Evolutionary conservation across 352 stramenopile species (phyloP).

Genomic region (Pythium vanterpoolii): DNA sequence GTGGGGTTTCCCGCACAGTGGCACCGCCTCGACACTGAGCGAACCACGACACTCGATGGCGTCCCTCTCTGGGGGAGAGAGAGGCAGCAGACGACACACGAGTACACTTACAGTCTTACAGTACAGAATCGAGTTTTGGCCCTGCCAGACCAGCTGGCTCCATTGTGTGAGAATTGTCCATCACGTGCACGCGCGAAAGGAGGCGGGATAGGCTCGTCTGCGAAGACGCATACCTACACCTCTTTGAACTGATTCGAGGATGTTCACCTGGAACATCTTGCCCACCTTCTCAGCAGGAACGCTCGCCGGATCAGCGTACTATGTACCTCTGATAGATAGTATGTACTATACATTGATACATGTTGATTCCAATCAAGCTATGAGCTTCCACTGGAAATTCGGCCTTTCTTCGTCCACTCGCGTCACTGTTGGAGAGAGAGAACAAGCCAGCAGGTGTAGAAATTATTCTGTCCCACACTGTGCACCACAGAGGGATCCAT

Average conservation of each 20-base stretch:
- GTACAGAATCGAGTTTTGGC: no score
- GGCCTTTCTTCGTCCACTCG: conserved; percentile 13
- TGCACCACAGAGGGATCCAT: no score
- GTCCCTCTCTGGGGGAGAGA: conserved; percentile 4
- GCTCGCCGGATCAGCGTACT: neutral
- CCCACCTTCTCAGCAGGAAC: neutral
- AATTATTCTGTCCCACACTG: conserved; percentile 3
- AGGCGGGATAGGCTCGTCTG: neutral
- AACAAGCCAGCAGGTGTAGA: neutral
- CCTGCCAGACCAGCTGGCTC: conserved; percentile 4
- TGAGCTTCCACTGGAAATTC: neutral
- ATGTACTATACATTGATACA: neutral
- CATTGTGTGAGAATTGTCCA: neutral
- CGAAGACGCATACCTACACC: neutral
- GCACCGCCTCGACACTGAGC: conserved; percentile 5
- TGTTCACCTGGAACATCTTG: neutral
- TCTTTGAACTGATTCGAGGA: neutral
- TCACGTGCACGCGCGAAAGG: neutral
- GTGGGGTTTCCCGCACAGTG: neutral
- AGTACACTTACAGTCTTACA: no score
- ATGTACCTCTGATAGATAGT: neutral
- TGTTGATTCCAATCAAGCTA: neutral
- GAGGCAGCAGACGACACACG: no score
- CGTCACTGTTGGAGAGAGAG: conserved; percentile 4
- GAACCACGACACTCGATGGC: no score